Base-by-base conservation (phyloP, 106 monocot species). In the Vanilla planifolia region DNA sequence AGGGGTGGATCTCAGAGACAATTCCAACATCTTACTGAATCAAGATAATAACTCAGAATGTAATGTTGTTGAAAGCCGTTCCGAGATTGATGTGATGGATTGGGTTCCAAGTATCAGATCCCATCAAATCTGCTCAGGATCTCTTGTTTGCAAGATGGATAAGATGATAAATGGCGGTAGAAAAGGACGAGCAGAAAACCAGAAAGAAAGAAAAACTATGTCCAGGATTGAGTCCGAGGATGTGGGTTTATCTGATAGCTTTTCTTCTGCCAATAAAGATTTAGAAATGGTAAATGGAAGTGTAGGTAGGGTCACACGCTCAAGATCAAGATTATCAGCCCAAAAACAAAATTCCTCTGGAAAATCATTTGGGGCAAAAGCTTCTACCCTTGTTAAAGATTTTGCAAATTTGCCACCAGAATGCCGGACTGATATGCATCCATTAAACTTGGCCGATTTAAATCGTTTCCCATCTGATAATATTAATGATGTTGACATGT, bases 51-150 rank as follows among this genome's bases (percentile, higher is more conserved):
- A 33, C 45, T 34, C 48, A 48, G 66, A 51, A 48, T 24, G 39
- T 43, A 33, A 59, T 64, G 42, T 24, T 64, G 19, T 51, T 28
- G 47, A 60, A 11, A 47, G 28, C 17, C 25, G 17, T 55, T 8
- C 35, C 27, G 65, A 69, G 50, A 22, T 61, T 44, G 66, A 48
- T 32, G 46, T 51, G n/a, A n/a, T n/a, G n/a, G n/a, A n/a, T n/a
- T n/a, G n/a, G n/a, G n/a, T n/a, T n/a, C n/a, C n/a, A n/a, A n/a
- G n/a, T n/a, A 58, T 74, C 67, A 16, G 41, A 48, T 61, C 29
- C 32, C 3, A 67, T 59, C 43, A 55, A 59, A 70, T n/a, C n/a
- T n/a, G n/a, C n/a, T n/a, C n/a, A n/a, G n/a, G n/a, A n/a, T n/a
- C n/a, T n/a, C n/a, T n/a, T n/a, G n/a, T n/a, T n/a, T n/a, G n/a